These are phyloP conservation scores for Annona cherimola DNA, from an alignment of 164 flowering plant genomes.

Conservation along the genomic window DNA sequence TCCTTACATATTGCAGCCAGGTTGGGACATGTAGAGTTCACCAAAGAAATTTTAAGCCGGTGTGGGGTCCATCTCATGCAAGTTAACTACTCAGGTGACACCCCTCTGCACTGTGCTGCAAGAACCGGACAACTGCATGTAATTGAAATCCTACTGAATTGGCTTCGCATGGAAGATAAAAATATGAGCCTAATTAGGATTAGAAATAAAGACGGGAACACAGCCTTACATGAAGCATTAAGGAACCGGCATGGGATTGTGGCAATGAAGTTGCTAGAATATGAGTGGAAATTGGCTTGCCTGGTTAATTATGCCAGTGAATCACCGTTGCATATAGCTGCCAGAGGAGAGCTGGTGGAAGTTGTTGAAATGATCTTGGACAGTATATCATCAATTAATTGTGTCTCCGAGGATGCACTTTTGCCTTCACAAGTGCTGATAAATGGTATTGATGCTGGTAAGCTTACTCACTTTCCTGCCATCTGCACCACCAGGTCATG, in stretches of 20 bases:
- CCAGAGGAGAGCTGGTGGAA: background rate
- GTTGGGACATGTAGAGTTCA: conserved; percentile 1
- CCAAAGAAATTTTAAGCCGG: background rate
- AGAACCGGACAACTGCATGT: background rate
- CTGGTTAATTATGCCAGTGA: background rate
- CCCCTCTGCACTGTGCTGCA: conserved; percentile 8
- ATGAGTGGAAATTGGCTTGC: background rate
- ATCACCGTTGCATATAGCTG: conserved; percentile 9
- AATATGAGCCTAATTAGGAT: background rate
- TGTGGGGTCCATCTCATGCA: background rate
- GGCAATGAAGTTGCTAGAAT: background rate
- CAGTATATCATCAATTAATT: background rate
- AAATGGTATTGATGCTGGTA: background rate
- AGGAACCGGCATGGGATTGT: background rate
- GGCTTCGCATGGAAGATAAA: background rate
- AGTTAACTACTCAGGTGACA: background rate
- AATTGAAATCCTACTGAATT: background rate
- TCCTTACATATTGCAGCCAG: conserved; percentile 5
- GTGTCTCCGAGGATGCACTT: background rate
- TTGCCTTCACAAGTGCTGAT: background rate
- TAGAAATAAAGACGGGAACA: conserved; percentile 2
- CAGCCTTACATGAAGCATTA: conserved; percentile 11
- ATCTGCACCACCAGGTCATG: background rate
- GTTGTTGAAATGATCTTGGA: background rate
- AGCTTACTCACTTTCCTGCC: background rate